These are phyloP conservation scores for Boletus vinaceobasis DNA, from an alignment of 768 basidiomycete species.

Conservation along the genomic window DNA sequence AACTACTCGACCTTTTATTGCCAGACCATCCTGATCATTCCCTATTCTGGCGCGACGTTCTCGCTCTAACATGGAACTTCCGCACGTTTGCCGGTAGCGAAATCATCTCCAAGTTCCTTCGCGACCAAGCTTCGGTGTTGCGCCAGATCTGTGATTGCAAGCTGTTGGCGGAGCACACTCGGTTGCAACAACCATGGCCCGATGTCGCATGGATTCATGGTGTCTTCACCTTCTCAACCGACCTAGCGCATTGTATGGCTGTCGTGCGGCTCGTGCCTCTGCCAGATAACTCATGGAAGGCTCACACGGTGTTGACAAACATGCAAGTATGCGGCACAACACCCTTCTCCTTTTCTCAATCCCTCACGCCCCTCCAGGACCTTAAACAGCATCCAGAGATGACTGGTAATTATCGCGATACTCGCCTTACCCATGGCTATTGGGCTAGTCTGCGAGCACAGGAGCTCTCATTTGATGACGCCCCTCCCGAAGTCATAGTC, in stretches of 20 bases:
- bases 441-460: background rate
- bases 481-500: slow-evolving; percentile 41
- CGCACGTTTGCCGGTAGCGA: slow-evolving; percentile 40
- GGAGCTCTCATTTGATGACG: background rate
- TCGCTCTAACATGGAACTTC: slow-evolving; percentile 50
- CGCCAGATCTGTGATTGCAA: slow-evolving; percentile 1
- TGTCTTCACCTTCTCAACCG: slow-evolving; percentile 4
- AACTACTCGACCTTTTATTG: background rate
- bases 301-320: slow-evolving; percentile 54
- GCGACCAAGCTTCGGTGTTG: slow-evolving; percentile 28
- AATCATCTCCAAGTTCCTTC: slow-evolving; percentile 33
- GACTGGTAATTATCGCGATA: slow-evolving; percentile 12
- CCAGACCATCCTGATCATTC: background rate
- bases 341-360: background rate
- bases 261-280: slow-evolving; percentile 33
- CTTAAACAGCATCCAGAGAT: slow-evolving; percentile 38
- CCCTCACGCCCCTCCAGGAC: background rate
- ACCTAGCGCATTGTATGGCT: background rate
- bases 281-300: slow-evolving; percentile 51
- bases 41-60: slow-evolving; percentile 2
- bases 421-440: background rate
- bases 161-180: background rate
- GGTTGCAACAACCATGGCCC: slow-evolving; percentile 36
- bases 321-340: slow-evolving; percentile 35
- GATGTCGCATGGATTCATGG: slow-evolving; percentile 48